phyloP scores from a whole-genome alignment of 805 yeast species.

The Teunomyces kruisii region DNA sequence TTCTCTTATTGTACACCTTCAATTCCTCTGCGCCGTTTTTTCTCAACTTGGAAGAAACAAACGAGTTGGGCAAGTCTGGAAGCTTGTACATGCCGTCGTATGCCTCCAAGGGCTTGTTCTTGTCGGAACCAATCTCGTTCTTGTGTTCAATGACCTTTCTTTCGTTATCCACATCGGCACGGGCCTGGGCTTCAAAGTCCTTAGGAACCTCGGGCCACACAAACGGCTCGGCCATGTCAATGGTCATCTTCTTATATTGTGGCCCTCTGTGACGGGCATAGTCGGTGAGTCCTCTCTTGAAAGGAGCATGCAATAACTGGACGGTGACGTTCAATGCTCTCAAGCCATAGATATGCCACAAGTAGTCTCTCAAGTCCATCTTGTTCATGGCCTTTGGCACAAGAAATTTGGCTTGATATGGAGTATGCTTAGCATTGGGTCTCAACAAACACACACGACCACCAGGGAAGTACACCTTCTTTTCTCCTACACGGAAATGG shows the following conservation, averaged over 20 bases:
- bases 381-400: constrained; percentile 94
- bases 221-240: constrained; percentile 94
- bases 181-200: constrained; percentile 29
- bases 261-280: constrained; percentile 73
- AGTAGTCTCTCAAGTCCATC: constrained; percentile 89
- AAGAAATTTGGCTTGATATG: constrained; percentile 93
- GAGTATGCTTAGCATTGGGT: constrained; percentile 95
- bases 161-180: constrained; percentile 47
- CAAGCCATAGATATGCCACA: constrained; percentile 86
- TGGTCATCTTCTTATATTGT: constrained; percentile 92
- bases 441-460: constrained; percentile 78
- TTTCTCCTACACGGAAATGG: constrained; percentile 81
- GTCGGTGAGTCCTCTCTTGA: constrained; percentile 50
- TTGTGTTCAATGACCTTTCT: constrained; percentile 52
- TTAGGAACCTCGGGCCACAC: constrained; percentile 78
- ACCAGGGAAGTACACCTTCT: constrained; percentile 77
- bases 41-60: constrained; percentile 28
- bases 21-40: constrained; percentile 21
- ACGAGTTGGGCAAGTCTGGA: constrained; percentile 42
- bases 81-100: constrained; percentile 67
- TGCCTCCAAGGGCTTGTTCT: constrained; percentile 62
- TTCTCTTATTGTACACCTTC: constrained; percentile 18
- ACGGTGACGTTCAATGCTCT: constrained; percentile 88
- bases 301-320: constrained; percentile 74
- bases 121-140: constrained; percentile 63